These are phyloP conservation scores for Xylariaceae sp. DNA, from an alignment of 2,329 filamentous ascomycete species.

Conservation along the genomic window DNA sequence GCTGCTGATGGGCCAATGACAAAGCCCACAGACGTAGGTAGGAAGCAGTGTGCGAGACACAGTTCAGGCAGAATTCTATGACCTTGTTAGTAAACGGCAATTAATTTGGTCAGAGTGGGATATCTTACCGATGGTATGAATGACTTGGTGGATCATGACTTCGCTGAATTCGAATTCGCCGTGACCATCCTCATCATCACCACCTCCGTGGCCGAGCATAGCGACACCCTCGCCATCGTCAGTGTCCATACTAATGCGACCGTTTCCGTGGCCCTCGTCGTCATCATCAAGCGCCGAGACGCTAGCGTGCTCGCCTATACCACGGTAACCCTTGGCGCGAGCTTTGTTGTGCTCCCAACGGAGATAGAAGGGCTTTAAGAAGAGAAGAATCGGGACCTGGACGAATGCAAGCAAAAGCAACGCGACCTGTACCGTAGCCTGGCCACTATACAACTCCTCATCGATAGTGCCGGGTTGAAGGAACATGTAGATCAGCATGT, in stretches of 20 bases:
- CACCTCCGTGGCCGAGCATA: constrained; percentile 44
- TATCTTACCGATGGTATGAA: constrained; percentile 88
- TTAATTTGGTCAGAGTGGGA: not conserved
- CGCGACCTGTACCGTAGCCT: constrained; percentile 68
- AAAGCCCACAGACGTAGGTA: constrained; percentile 98
- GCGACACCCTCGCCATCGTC: constrained; percentile 60
- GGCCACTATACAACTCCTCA: constrained; percentile 71
- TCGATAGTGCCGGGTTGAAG: constrained; percentile 72
- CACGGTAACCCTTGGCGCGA: constrained; percentile 82
- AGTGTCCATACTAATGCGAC: constrained; percentile 60
- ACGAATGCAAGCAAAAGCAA: constrained; percentile 75
- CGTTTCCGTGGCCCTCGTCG: constrained; percentile 59
- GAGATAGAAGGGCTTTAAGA: constrained; percentile 94
- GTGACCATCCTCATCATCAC: constrained; percentile 72
- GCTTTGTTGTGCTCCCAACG: constrained; percentile 89
- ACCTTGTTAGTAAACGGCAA: constrained; percentile 3
- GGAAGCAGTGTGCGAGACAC: constrained; percentile 95
- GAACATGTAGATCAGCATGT: constrained; percentile 99
- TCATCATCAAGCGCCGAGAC: constrained; percentile 89
- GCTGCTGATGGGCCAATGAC: constrained; percentile 94
- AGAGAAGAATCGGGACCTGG: constrained; percentile 85
- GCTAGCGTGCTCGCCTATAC: constrained; percentile 80
- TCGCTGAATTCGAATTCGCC: constrained; percentile 98
- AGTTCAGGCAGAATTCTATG: constrained; percentile 95
- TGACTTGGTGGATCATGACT: constrained; percentile 97